A percentile compares a stretch with the other conserved stretches of the same genome.
Conservation (phyloP, 257 asterid species). For the Catharanthus roseus region DNA sequence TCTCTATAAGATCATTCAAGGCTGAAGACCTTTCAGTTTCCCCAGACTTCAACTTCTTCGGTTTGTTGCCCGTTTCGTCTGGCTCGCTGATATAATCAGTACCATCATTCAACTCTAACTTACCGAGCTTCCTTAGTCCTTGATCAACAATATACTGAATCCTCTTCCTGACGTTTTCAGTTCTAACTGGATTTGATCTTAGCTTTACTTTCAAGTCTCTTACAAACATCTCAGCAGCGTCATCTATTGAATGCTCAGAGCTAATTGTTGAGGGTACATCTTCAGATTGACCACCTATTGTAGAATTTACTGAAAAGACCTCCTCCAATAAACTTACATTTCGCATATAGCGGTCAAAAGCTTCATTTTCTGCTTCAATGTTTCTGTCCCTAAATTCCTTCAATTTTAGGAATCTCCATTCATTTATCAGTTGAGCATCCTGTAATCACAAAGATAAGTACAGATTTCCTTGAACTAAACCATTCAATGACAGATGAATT, state of each 20-base stretch:
- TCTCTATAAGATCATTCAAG: conserved; percentile 56
- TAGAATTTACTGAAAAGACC: conserved; percentile 50
- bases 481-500: conserved; percentile 4
- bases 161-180: conserved; percentile 62
- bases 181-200: conserved; percentile 53
- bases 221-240: conserved; percentile 27
- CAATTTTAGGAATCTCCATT: conserved; percentile 88
- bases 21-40: conserved; percentile 43
- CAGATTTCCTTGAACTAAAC: conserved; percentile 5
- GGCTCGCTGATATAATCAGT: conserved; percentile 36
- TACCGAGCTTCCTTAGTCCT: conserved; percentile 53
- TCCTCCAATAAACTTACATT: conserved; percentile 69
- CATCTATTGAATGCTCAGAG: conserved; percentile 30
- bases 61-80: conserved; percentile 35
- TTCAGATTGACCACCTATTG: conserved; percentile 31
- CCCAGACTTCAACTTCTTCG: conserved; percentile 49
- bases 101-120: conserved; percentile 29
- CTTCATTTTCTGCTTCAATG: conserved; percentile 64
- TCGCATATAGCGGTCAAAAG: conserved; percentile 76
- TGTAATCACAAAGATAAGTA: conserved; percentile 24
- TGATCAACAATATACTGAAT: conserved; percentile 64
- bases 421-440: conserved; percentile 83
- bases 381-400: conserved; percentile 71
- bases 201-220: conserved; percentile 54
- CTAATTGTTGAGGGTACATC: conserved; percentile 29